Conservation (phyloP, 768 basidiomycete genomes). For the Paxillus involutus region DNA sequence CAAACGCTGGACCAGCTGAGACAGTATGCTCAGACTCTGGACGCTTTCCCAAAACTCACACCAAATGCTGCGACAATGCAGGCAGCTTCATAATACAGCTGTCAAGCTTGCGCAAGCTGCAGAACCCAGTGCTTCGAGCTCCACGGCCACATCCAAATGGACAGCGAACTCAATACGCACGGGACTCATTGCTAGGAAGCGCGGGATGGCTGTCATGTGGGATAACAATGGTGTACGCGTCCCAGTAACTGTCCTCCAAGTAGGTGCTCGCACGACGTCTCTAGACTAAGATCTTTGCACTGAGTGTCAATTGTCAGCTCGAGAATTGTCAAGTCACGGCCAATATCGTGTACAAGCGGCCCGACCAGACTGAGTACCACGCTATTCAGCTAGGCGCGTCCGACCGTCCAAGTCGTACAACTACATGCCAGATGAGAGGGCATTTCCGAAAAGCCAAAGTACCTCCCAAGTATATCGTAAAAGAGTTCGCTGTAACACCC, state of each 20-base stretch:
- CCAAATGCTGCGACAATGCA: conserved; percentile 32
- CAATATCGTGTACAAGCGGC: conserved; percentile 64
- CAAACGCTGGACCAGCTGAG: conserved; percentile 2
- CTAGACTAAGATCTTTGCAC: conserved; percentile 6
- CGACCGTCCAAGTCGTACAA: conserved; percentile 68
- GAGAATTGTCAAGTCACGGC: conserved; percentile 90
- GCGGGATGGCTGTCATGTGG: conserved; percentile 95
- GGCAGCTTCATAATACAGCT: conserved; percentile 46
- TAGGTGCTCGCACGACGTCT: conserved; percentile 32
- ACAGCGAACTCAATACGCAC: conserved; percentile 82
- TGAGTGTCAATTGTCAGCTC: conserved; percentile 44
- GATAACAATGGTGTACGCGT: conserved; percentile 83
- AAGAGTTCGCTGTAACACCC: conserved; percentile 84
- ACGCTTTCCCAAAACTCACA: conserved; percentile 32
- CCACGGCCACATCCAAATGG: conserved; percentile 60
- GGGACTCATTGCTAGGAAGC: conserved; percentile 91
- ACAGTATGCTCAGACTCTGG: conserved; percentile 48
- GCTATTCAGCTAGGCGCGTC: conserved; percentile 93
- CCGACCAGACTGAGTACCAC: conserved; percentile 74
- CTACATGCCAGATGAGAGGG: conserved; percentile 79
- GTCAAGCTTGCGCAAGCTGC: conserved; percentile 29
- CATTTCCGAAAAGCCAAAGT: conserved; percentile 87
- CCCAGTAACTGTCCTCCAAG: conserved; percentile 95
- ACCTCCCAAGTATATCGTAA: conserved; percentile 77
- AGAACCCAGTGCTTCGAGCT: conserved; percentile 15